Percentiles rank a stretch among this genome's conserved stretches.
These are phyloP conservation scores for California macrophylla DNA, from an alignment of 441 rosid species.

Conservation along the genomic window DNA sequence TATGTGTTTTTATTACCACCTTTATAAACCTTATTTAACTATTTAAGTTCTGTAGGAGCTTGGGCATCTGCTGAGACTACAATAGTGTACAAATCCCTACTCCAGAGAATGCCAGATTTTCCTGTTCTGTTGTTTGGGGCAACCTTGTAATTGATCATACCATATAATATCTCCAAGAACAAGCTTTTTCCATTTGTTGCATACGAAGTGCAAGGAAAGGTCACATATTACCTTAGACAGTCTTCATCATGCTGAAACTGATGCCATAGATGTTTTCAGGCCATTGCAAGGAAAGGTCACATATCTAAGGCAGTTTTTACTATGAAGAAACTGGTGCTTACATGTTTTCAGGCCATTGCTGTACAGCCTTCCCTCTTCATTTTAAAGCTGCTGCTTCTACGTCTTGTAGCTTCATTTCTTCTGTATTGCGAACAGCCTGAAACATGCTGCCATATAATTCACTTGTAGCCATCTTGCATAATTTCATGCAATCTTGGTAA, in stretches of 20 bases:
- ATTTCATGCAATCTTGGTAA: too few relatives aligned
- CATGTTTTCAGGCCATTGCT: constrained; percentile 21
- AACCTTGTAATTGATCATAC: constrained; percentile 13
- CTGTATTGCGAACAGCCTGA: too few relatives aligned
- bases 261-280: not conserved
- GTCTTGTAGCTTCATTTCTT: not conserved
- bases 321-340: constrained; percentile 13
- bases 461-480: too few relatives aligned
- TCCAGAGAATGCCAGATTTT: too few relatives aligned
- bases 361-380: constrained; percentile 26
- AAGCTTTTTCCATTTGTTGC: constrained; percentile 15
- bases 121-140: too few relatives aligned
- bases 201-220: constrained; percentile 16
- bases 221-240: constrained; percentile 15
- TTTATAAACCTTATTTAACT: not conserved
- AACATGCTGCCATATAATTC: too few relatives aligned
- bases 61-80: constrained; percentile 35
- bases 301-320: too few relatives aligned
- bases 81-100: constrained; percentile 6
- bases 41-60: constrained; percentile 31
- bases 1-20: not conserved
- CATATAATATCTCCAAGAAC: constrained; percentile 8
- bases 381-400: not conserved
- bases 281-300: too few relatives aligned
- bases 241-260: not conserved